Base-by-base conservation (phyloP, 345 rosid genomes). In the Populus nigra region DNA sequence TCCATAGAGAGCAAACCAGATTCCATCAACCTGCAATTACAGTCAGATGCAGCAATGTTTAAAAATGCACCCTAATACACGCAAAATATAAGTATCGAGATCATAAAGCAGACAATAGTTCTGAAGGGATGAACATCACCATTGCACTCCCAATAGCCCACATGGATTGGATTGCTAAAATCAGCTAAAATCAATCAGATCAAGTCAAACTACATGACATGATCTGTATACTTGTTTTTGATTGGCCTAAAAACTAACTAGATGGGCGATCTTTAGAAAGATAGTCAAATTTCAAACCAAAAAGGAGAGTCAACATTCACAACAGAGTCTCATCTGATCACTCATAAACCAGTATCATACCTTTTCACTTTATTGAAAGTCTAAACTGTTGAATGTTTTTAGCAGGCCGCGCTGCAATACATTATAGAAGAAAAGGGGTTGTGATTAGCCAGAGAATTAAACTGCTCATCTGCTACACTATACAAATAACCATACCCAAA, bases 21-120 rank as follows among this genome's bases (percentile, higher is more conserved):
- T 71, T 96, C 99, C 98, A 96, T 93, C 95, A 96, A 90, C 98
- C 99, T 93, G 86, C 76, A 81, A 77, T 45, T 35, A 78, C 49
- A 45, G 50, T 57, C 10, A 5, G 41, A 67, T 5, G 65, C 36
- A 65, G 36, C 63, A 53, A 8, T 29, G 15, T 57, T 57, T 59
- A n/a, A 23, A n/a, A 59, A 59, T 23, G 65, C 65, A 59, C 13
- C 29, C 27, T n/a, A 1, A 59, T 55, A 22, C 61, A 0, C 23
- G 10, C 47, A 59, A 23, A 59, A 59, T 12, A 59, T 4, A 23
- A 59, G 65, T 59, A 59, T 59, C 65, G 4, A 8, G 65, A 59
- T n/a, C 27, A 23, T 25, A 23, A 59, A 9, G 27, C 29, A n/a
- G 29, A 8, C 27, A 22, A 57, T 57, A 53, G 9, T 2, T 53